These are phyloP conservation scores for Cyclotella atomus DNA, from an alignment of 108 stramenopile genomes.

Conservation along the genomic window DNA sequence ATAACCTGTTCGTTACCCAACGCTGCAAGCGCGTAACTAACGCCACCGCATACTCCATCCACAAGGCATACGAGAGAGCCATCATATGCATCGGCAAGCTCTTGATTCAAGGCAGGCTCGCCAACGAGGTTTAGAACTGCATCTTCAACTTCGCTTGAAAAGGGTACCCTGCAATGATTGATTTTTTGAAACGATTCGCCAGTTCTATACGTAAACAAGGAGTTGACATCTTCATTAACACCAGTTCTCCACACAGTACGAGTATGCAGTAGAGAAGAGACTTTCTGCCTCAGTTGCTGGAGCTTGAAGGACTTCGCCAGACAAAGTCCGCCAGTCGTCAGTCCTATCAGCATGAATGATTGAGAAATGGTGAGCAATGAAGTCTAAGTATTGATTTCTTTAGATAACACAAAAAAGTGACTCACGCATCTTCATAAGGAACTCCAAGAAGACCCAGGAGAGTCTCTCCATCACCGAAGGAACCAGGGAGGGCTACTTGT, in stretches of 20 bases:
- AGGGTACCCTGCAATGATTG: slow-evolving; percentile 7
- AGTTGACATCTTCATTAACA: slow-evolving; percentile 12
- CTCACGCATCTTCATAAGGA: slow-evolving; percentile 7
- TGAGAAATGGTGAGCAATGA: neutral
- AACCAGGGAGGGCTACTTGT: slow-evolving; percentile 15
- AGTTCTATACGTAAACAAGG: slow-evolving; percentile 13
- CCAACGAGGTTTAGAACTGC: slow-evolving; percentile 2
- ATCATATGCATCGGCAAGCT: slow-evolving; percentile 6
- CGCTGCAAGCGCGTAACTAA: neutral
- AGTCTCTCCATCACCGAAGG: slow-evolving; percentile 6
- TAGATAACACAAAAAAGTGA: neutral
- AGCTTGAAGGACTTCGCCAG: neutral
- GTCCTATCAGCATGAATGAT: neutral
- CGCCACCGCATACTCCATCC: slow-evolving; percentile 23
- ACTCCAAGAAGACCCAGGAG: slow-evolving; percentile 13
- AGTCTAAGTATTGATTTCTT: neutral
- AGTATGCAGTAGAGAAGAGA: slow-evolving; percentile 18
- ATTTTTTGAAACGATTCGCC: slow-evolving; percentile 26
- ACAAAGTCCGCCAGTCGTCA: slow-evolving; percentile 7
- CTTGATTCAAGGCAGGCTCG: neutral
- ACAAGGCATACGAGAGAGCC: slow-evolving; percentile 20
- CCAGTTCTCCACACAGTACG: slow-evolving; percentile 31
- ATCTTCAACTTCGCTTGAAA: slow-evolving; percentile 6
- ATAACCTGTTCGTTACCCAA: slow-evolving; percentile 7
- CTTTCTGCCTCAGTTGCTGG: slow-evolving; percentile 8